Evolutionary conservation across 768 basidiomycete genomes (phyloP).

Genomic region (Nidularia pulvinata): DNA sequence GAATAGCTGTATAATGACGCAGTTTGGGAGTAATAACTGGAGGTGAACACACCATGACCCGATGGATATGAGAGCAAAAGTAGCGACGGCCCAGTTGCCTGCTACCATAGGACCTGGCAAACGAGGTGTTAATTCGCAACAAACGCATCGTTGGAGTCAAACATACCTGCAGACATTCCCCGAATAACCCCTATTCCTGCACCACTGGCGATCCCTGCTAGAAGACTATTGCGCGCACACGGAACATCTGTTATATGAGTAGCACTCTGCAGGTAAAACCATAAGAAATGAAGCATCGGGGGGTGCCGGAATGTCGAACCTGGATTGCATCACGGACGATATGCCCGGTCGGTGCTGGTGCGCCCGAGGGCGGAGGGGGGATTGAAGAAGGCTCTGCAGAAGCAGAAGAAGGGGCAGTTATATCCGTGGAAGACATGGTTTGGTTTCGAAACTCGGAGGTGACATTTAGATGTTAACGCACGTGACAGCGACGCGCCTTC

Average conservation of each 20-base stretch:
- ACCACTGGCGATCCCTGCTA: slow-evolving; percentile 81
- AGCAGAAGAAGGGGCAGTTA: no score
- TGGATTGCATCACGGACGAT: slow-evolving; percentile 30
- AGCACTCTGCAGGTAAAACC: slow-evolving; percentile 39
- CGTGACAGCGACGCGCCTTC: no score
- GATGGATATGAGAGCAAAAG: slow-evolving; percentile 66
- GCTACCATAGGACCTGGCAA: slow-evolving; percentile 59
- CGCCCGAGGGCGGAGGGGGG: slow-evolving; percentile 27
- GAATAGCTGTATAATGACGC: not conserved
- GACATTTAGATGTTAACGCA: no score
- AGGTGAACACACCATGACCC: slow-evolving; percentile 61
- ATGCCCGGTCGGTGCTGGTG: slow-evolving; percentile 37
- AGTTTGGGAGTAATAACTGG: not conserved
- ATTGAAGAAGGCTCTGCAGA: slow-evolving; percentile 5
- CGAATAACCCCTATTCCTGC: slow-evolving; percentile 76
- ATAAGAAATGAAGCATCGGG: not conserved
- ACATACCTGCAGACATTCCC: slow-evolving; percentile 63
- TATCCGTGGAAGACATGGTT: no score
- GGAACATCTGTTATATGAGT: slow-evolving; percentile 68
- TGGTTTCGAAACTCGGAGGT: no score
- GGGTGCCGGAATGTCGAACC: slow-evolving; percentile 11
- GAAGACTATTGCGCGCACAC: slow-evolving; percentile 73
- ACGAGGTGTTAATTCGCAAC: slow-evolving; percentile 1
- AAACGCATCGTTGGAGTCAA: not conserved
- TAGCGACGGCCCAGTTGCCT: slow-evolving; percentile 79